Evolutionary conservation across 2,329 filamentous ascomycete genomes (phyloP).

Genomic region (Diplodia intermedia): DNA sequence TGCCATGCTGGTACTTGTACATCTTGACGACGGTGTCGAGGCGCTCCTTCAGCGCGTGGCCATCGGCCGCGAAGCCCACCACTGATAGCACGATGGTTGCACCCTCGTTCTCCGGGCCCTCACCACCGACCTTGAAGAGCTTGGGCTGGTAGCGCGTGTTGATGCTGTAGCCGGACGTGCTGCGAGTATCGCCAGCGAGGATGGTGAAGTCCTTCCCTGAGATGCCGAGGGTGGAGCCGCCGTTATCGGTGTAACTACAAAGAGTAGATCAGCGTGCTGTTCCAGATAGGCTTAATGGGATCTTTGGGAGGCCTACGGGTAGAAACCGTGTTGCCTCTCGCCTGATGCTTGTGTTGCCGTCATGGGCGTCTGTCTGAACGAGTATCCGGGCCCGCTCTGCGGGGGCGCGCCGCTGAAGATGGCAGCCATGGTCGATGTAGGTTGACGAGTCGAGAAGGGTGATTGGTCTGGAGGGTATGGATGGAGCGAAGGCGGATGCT

Average conservation of each 20-base stretch:
- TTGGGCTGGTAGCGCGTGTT: slow-evolving; percentile 96
- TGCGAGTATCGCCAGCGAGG: slow-evolving; percentile 95
- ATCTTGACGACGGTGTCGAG: slow-evolving; percentile 96
- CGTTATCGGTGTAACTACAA: slow-evolving; percentile 92
- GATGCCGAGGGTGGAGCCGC: slow-evolving; percentile 94
- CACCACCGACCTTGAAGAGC: slow-evolving; percentile 95
- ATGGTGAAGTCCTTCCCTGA: slow-evolving; percentile 93
- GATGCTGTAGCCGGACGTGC: slow-evolving; percentile 95
- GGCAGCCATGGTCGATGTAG: slow-evolving; percentile 57
- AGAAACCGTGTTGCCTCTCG: slow-evolving; percentile 79
- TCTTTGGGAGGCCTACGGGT: slow-evolving; percentile 71
- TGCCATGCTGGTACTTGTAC: slow-evolving; percentile 98
- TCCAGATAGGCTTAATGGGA: too few relatives aligned
- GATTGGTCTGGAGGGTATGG: background rate
- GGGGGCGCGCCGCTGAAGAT: slow-evolving; percentile 59
- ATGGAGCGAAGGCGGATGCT: slow-evolving; percentile 10
- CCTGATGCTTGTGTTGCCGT: slow-evolving; percentile 50
- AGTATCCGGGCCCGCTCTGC: slow-evolving; percentile 64
- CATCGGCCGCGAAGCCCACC: slow-evolving; percentile 94
- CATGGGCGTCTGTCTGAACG: slow-evolving; percentile 62
- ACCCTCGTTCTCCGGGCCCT: slow-evolving; percentile 73
- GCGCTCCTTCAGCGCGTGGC: slow-evolving; percentile 89
- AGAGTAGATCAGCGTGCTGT: slow-evolving; percentile 24
- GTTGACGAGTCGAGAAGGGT: background rate
- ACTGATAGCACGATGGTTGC: slow-evolving; percentile 90